Percentiles rank a stretch among this genome's conserved stretches.
phyloP scores from a whole-genome alignment of 2,329 filamentous ascomycete genomes.

The Talaromyces pinophilus region DNA sequence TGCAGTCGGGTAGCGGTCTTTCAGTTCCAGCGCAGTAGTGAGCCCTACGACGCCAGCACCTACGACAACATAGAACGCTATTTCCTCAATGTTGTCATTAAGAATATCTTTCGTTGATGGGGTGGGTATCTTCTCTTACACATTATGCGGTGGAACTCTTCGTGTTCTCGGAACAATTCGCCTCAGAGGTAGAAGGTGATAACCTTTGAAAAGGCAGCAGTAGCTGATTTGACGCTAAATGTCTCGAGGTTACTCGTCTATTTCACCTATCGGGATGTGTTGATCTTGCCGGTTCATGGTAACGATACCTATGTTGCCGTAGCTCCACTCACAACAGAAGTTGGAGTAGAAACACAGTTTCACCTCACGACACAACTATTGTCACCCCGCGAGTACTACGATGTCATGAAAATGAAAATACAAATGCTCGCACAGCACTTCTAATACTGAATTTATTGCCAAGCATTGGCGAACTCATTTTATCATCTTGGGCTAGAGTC shows the following conservation, averaged over 20 bases:
- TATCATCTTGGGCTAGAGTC: too few relatives aligned
- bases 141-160: background rate
- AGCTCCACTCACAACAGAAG: background rate
- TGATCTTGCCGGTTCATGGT: background rate
- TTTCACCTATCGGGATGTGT: background rate
- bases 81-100: constrained; percentile 16
- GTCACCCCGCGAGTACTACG: background rate
- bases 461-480: too few relatives aligned
- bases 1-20: constrained; percentile 21
- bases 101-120: background rate
- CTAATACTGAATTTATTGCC: too few relatives aligned
- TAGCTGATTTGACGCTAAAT: background rate
- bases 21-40: constrained; percentile 22
- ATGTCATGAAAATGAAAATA: background rate
- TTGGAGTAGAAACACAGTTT: background rate
- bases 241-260: background rate
- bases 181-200: background rate
- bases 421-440: background rate
- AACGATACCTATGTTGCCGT: too few relatives aligned
- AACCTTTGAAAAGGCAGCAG: background rate
- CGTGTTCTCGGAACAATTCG: background rate
- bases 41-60: constrained; percentile 23
- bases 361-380: background rate
- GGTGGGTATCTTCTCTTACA: background rate
- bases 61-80: constrained; percentile 20